Percentiles rank a stretch among this genome's conserved stretches.
Conservation (phyloP, 345 rosid genomes). For the Gossypium mustelinum region DNA sequence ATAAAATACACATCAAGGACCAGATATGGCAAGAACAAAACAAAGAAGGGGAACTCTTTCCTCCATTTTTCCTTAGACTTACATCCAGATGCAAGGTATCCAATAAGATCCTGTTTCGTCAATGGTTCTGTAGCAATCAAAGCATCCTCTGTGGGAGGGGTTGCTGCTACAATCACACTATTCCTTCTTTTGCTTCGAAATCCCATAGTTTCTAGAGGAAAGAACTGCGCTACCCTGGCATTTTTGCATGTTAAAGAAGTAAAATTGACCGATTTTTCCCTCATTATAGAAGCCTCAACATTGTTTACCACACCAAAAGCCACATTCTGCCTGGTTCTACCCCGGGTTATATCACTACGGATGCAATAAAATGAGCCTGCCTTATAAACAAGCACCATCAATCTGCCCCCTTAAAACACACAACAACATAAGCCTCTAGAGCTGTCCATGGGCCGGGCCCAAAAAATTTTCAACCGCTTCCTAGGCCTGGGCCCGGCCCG, state of each 20-base stretch:
- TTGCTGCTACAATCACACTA: slow-evolving; percentile 62
- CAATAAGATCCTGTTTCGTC: slow-evolving; percentile 83
- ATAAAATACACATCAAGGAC: background rate
- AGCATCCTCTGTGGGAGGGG: slow-evolving; percentile 89
- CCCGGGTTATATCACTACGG: slow-evolving; percentile 26
- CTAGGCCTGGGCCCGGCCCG: no score
- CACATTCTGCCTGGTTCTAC: slow-evolving; percentile 28
- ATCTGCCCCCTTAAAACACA: slow-evolving; percentile 20
- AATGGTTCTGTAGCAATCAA: slow-evolving; percentile 73
- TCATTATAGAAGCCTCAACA: slow-evolving; percentile 33
- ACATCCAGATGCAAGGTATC: slow-evolving; percentile 93
- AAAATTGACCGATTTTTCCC: slow-evolving; percentile 30
- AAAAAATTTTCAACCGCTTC: no score
- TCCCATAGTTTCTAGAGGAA: slow-evolving; percentile 23
- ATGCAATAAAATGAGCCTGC: slow-evolving; percentile 42
- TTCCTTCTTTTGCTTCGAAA: slow-evolving; percentile 43
- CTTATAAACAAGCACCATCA: slow-evolving; percentile 57
- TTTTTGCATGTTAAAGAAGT: slow-evolving; percentile 35
- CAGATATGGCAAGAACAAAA: background rate
- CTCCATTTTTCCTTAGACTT: slow-evolving; percentile 91
- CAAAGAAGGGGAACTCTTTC: slow-evolving; percentile 25
- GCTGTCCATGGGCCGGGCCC: no score
- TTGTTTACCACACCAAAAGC: slow-evolving; percentile 25
- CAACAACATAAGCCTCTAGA: background rate
- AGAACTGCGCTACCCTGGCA: slow-evolving; percentile 19